Percentiles rank a stretch among this genome's conserved stretches.
phyloP scores from a whole-genome alignment of 164 flowering plant genomes.

The Chimonanthus salicifolius region DNA sequence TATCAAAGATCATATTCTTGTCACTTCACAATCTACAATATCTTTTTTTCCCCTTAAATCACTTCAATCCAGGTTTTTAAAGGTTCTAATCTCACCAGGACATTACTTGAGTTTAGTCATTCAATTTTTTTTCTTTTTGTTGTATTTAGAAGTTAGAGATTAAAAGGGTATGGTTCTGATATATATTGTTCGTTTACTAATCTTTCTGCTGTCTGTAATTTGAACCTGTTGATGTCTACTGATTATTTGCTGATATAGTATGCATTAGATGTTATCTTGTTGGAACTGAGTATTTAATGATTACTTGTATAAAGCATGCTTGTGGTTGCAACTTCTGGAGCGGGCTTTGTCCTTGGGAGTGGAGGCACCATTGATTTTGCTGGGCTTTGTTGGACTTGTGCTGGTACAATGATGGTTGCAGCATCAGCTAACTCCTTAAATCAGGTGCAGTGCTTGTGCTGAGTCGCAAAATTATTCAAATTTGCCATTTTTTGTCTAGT shows the following conservation, averaged over 20 bases:
- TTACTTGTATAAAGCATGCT: constrained; percentile 51
- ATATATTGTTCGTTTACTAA: neutral
- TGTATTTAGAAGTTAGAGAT: neutral
- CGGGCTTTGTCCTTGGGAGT: constrained; percentile 88
- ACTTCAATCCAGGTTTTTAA: neutral
- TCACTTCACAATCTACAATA: too few relatives aligned
- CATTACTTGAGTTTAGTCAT: neutral
- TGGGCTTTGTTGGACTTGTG: constrained; percentile 85
- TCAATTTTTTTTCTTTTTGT: neutral
- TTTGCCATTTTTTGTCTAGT: neutral
- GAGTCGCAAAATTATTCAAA: neutral
- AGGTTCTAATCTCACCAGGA: neutral
- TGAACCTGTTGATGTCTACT: neutral
- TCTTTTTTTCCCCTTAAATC: too few relatives aligned
- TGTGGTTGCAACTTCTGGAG: constrained; percentile 94
- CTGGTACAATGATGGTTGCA: constrained; percentile 98
- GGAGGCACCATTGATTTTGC: constrained; percentile 58
- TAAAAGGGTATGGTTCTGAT: neutral
- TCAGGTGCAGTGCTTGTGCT: constrained; percentile 46
- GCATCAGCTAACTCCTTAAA: constrained; percentile 89
- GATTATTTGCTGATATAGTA: neutral
- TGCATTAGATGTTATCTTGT: neutral
- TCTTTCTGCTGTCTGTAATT: neutral
- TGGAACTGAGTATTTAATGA: neutral
- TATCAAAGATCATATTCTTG: too few relatives aligned